Evolutionary conservation across 305 asterid species (phyloP).

Genomic region (Solanum hybrid): DNA sequence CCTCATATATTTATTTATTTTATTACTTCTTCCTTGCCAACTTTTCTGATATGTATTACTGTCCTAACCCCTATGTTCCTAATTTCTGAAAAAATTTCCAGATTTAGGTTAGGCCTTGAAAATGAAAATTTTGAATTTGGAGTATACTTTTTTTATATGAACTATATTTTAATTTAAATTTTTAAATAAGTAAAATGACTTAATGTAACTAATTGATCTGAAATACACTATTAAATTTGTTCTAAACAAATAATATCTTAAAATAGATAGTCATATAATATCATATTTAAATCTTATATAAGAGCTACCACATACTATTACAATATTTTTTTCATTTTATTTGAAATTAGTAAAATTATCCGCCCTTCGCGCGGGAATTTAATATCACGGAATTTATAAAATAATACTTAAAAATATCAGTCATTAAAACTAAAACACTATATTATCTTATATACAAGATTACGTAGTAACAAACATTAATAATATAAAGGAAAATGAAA

Average conservation of each 20-base stretch:
- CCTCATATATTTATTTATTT: too few species aligned
- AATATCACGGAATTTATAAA: too few species aligned
- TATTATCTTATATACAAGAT: too few species aligned
- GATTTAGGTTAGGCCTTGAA: neutral
- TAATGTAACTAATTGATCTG: neutral
- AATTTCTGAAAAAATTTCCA: neutral
- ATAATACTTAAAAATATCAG: too few species aligned
- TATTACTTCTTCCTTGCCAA: neutral
- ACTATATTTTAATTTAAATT: too few species aligned
- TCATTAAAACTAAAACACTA: too few species aligned
- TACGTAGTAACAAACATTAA: too few species aligned
- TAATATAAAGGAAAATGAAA: too few species aligned
- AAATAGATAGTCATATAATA: neutral
- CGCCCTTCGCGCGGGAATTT: too few species aligned
- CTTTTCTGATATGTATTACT: neutral
- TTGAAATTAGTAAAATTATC: too few species aligned
- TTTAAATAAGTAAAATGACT: neutral
- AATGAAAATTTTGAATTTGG: neutral
- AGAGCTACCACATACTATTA: neutral
- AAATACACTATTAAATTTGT: too few species aligned
- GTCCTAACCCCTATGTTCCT: neutral
- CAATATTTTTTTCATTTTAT: neutral
- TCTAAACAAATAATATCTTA: too few species aligned
- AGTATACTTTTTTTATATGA: neutral
- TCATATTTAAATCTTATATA: neutral